phyloP scores from a whole-genome alignment of 2,329 filamentous ascomycete species.

The Septoria petroselini region DNA sequence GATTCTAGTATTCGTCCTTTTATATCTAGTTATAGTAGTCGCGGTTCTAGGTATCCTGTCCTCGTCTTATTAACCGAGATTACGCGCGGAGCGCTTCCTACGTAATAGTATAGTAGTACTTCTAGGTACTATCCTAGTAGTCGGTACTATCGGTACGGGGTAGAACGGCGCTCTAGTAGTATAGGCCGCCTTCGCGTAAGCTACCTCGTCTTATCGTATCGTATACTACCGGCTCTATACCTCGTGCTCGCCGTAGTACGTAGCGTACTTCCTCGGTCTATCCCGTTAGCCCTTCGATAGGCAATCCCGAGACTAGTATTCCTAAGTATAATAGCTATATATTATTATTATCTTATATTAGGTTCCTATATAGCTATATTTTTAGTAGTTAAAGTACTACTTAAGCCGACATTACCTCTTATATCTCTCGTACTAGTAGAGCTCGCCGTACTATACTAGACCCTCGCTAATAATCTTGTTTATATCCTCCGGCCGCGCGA shows the following conservation, averaged over 20 bases:
- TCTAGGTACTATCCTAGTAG: not conserved
- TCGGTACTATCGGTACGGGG: not conserved
- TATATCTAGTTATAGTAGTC: constrained; percentile 2
- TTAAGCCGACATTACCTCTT: constrained; percentile 2
- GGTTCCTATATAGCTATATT: constrained; percentile 15
- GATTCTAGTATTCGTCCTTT: constrained; percentile 2
- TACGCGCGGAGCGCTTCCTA: constrained; percentile 2
- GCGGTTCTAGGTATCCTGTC: not conserved
- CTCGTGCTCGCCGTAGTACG: constrained; percentile 6
- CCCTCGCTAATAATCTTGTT: constrained; percentile 11
- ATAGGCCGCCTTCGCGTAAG: not conserved
- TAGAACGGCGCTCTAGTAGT: constrained; percentile 1
- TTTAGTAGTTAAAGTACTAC: constrained; percentile 12
- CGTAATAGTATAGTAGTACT: constrained; percentile 3
- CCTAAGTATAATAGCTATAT: constrained; percentile 13
- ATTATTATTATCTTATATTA: constrained; percentile 9
- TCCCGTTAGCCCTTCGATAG: not conserved
- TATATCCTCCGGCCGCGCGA: constrained; percentile 3
- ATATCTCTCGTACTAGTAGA: constrained; percentile 10
- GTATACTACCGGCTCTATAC: constrained; percentile 8
- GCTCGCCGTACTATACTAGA: constrained; percentile 9
- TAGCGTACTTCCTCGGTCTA: constrained; percentile 10
- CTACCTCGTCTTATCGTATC: constrained; percentile 1
- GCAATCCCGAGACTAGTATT: constrained; percentile 7
- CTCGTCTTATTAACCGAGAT: constrained; percentile 10